Evolutionary conservation across 441 rosid species (phyloP).

Genomic region (Viola pubescens): DNA sequence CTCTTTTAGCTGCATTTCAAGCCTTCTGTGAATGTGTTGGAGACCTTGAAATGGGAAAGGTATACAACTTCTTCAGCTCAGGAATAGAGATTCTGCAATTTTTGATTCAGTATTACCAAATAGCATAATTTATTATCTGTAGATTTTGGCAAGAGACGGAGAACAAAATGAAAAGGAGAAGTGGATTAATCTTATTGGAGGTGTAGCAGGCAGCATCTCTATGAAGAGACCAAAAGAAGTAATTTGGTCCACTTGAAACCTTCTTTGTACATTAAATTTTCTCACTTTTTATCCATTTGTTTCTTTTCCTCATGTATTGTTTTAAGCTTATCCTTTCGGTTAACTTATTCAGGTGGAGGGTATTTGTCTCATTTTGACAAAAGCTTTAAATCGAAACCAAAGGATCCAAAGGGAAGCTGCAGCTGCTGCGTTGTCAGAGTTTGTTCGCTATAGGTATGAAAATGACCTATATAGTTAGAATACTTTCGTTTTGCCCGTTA

Average conservation of each 20-base stretch:
- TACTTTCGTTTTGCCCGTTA: background rate
- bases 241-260: slow-evolving; percentile 11
- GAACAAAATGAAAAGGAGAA: slow-evolving; percentile 86
- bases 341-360: slow-evolving; percentile 55
- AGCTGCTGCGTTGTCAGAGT: slow-evolving; percentile 96
- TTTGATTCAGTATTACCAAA: slow-evolving; percentile 15
- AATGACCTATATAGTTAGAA: background rate
- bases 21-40: slow-evolving; percentile 99
- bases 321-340: slow-evolving; percentile 2
- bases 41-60: slow-evolving; percentile 99
- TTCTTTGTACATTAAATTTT: slow-evolving; percentile 7
- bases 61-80: slow-evolving; percentile 22
- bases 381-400: slow-evolving; percentile 63
- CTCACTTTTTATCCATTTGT: background rate
- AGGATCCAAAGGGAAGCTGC: slow-evolving; percentile 94
- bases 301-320: background rate
- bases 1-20: slow-evolving; percentile 83
- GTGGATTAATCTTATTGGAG: slow-evolving; percentile 92
- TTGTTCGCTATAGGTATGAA: slow-evolving; percentile 75
- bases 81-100: background rate
- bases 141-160: slow-evolving; percentile 92
- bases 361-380: slow-evolving; percentile 75
- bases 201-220: slow-evolving; percentile 80
- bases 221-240: slow-evolving; percentile 99
- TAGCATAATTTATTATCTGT: slow-evolving; percentile 17